Percentiles rank a stretch among this genome's conserved stretches.
Conservation (phyloP, 805 yeast species). For the Saturnispora halmiae region DNA sequence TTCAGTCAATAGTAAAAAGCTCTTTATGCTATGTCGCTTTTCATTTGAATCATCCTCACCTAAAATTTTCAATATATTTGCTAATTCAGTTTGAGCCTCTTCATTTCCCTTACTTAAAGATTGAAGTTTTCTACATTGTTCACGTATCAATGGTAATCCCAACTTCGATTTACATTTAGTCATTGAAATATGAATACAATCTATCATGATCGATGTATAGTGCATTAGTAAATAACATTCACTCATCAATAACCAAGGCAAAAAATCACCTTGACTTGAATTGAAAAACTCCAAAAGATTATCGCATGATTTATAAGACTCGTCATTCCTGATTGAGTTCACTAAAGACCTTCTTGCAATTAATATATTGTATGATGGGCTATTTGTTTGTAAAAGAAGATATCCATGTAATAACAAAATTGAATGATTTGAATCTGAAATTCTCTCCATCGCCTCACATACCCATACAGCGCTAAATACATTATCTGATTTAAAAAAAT, state of each 20-base stretch:
- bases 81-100: neutral
- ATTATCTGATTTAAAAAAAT: conserved; percentile 44
- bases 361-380: conserved; percentile 27
- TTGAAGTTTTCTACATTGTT: conserved; percentile 1
- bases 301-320: conserved; percentile 1
- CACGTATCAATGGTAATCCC: conserved; percentile 6
- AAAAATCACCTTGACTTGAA: conserved; percentile 35
- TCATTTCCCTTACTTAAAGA: neutral
- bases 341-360: conserved; percentile 31
- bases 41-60: neutral
- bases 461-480: conserved; percentile 39
- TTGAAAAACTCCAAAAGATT: conserved; percentile 12
- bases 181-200: conserved; percentile 42
- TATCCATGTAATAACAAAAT: conserved; percentile 42
- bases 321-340: conserved; percentile 16
- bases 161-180: conserved; percentile 8
- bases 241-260: conserved; percentile 51
- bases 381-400: conserved; percentile 31
- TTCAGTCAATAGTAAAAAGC: conserved; percentile 5
- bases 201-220: conserved; percentile 44
- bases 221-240: conserved; percentile 40
- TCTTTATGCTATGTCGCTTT: neutral
- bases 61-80: conserved; percentile 1
- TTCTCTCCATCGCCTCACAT: conserved; percentile 39
- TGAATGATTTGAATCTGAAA: conserved; percentile 37